phyloP scores from a whole-genome alignment of 169 alveolate species.

The Plasmodium malariae region DNA sequence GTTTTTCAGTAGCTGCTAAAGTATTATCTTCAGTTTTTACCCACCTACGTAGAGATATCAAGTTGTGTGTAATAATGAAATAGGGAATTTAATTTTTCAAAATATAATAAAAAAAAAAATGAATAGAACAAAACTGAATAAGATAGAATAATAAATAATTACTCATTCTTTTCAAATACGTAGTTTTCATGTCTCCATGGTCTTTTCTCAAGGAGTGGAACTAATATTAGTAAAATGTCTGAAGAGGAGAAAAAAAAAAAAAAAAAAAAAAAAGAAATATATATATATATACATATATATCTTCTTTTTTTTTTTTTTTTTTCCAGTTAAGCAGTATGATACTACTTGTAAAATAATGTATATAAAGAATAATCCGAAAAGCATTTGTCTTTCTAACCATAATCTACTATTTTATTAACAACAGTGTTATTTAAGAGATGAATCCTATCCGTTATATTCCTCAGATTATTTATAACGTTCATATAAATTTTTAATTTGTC shows the following conservation, averaged over 20 bases:
- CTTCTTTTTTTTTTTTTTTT: too few species aligned
- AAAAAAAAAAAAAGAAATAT: not conserved
- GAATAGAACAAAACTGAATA: not conserved
- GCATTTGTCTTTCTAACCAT: constrained; percentile 41
- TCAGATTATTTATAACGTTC: constrained; percentile 25
- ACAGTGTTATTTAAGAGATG: constrained; percentile 64
- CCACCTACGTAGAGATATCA: constrained; percentile 29
- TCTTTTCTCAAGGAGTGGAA: constrained; percentile 63
- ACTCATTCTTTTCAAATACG: constrained; percentile 69
- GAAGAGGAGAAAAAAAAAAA: not conserved
- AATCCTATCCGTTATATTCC: constrained; percentile 60
- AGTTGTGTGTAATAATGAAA: not conserved
- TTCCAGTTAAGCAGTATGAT: too few species aligned
- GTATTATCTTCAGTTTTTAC: constrained; percentile 36
- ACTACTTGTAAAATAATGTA: too few species aligned
- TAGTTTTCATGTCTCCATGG: constrained; percentile 64
- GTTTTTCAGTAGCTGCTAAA: constrained; percentile 52
- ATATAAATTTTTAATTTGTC: constrained; percentile 57
- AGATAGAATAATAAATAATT: constrained; percentile 1
- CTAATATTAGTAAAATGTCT: constrained; percentile 60
- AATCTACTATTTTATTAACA: constrained; percentile 66
- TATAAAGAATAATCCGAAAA: not conserved
- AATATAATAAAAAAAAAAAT: constrained; percentile 8
- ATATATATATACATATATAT: constrained; percentile 13
- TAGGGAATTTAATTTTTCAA: not conserved